Conservation (phyloP, 768 basidiomycete species). For the Psilocybe tampanensis region DNA sequence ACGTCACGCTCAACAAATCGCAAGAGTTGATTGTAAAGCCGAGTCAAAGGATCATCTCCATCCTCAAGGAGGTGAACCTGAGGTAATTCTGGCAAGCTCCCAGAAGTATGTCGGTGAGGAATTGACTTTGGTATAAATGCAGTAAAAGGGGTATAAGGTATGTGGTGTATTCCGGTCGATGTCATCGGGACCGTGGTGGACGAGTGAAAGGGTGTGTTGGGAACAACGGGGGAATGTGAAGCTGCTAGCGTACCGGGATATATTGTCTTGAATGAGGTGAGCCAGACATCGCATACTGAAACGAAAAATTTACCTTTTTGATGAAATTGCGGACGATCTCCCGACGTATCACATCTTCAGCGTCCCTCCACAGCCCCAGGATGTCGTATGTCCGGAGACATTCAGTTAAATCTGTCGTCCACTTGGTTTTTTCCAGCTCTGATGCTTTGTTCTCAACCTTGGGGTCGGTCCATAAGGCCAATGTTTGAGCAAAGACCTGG, state of each 20-base stretch:
- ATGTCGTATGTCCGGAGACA: conserved; percentile 80
- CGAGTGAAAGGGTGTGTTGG: conserved; percentile 69
- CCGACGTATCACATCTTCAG: conserved; percentile 81
- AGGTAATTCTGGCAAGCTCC: conserved; percentile 29
- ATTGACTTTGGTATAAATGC: conserved; percentile 56
- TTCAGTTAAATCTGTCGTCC: conserved; percentile 69
- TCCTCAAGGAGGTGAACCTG: conserved; percentile 64
- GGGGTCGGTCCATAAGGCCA: conserved; percentile 52
- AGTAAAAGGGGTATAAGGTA: conserved; percentile 56
- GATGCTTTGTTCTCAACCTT: conserved; percentile 50
- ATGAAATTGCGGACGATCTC: conserved; percentile 77
- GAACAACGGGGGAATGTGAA: conserved; percentile 75
- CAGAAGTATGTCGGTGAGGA: conserved; percentile 35
- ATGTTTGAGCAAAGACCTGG: conserved; percentile 69
- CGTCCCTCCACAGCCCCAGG: conserved; percentile 82
- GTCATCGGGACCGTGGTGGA: conserved; percentile 28
- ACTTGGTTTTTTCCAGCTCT: conserved; percentile 67
- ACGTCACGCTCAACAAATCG: conserved; percentile 81
- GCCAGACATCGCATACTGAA: neutral
- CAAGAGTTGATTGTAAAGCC: conserved; percentile 81
- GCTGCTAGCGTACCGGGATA: conserved; percentile 66
- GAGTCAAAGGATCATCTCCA: conserved; percentile 65
- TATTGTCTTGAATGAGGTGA: conserved; percentile 57
- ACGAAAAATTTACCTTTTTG: conserved; percentile 57
- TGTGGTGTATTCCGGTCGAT: conserved; percentile 37